Base-by-base conservation (phyloP, 2,329 filamentous ascomycete genomes). In the Beauveria pseudobassiana region DNA sequence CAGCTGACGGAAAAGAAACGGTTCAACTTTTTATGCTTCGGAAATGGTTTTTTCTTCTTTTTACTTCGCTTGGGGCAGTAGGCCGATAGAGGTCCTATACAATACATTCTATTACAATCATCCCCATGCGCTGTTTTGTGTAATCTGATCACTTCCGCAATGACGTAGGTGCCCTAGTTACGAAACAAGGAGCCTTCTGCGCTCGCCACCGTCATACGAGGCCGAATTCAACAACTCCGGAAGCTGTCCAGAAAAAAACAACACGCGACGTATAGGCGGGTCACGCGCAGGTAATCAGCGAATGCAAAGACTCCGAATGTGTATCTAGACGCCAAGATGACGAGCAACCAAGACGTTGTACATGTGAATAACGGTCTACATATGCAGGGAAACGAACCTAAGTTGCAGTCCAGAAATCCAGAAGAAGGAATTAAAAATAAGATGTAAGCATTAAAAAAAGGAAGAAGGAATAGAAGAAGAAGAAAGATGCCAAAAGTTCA, bases 111-210 rank as follows among this genome's bases (percentile, higher is more conserved):
- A 46, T 38, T 5, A 7, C 28, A 12, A 16, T 22, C 34, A 5
- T 28, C 12, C 54, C 9, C 54, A 6, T 53, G 57, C 49, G 49
- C 7, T 60, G 26, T 60, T 53, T 53, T 53, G 18, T 14, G 18
- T 52, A 14, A n/a, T 53, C 10, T 42, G 22, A 46, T 3, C 8
- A 14, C 24, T 30, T 20, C 28, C 7, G 26, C 22, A 26, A 60
- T 60, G 57, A 60, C 57, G 57, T 60, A 60, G 49, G 24, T 46
- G 34, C 57, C 49, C 49, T 53, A 26, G 40, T 26, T 22, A 12
- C 46, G 18, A 14, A 49, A 38, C 16, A 49, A 14, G 16, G 24
- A 18, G 20, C 6, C 14, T 20, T n/a, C 9, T 24, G 22, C 22
- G 5, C 22, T n/a, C 55, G 55, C 55, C 28, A 26, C 28, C 9